These are phyloP conservation scores for Lasiosphaeria ovina DNA, from an alignment of 495 filamentous ascomycete species.

Conservation along the genomic window DNA sequence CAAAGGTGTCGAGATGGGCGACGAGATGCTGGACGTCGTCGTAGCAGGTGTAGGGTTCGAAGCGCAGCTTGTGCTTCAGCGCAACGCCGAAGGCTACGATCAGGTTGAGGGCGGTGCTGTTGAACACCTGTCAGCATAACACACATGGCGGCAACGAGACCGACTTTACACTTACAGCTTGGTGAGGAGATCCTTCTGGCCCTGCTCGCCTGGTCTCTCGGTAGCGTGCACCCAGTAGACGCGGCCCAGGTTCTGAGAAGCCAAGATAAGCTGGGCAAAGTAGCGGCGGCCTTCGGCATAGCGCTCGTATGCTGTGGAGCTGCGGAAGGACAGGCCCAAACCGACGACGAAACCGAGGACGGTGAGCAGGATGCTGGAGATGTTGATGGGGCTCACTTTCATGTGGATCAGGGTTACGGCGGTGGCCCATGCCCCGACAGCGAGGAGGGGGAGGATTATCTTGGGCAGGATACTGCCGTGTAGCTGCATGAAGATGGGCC, in stretches of 20 bases:
- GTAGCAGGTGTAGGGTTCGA: slow-evolving; percentile 80
- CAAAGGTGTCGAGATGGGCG: slow-evolving; percentile 64
- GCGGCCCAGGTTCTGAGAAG: slow-evolving; percentile 70
- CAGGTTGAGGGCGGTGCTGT: slow-evolving; percentile 73
- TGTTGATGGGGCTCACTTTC: slow-evolving; percentile 40
- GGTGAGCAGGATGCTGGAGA: slow-evolving; percentile 71
- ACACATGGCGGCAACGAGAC: neutral
- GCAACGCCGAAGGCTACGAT: slow-evolving; percentile 73
- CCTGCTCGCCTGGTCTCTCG: slow-evolving; percentile 59
- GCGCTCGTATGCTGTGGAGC: slow-evolving; percentile 82
- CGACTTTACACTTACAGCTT: slow-evolving; percentile 51
- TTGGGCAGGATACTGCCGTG: slow-evolving; percentile 78
- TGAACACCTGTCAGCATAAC: too few species aligned
- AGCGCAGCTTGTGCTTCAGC: slow-evolving; percentile 81
- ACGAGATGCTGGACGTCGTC: slow-evolving; percentile 60
- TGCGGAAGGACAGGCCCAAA: slow-evolving; percentile 78
- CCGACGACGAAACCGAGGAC: slow-evolving; percentile 89
- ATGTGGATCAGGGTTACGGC: slow-evolving; percentile 58
- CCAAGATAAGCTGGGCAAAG: slow-evolving; percentile 71
- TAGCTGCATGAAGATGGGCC: slow-evolving; percentile 75
- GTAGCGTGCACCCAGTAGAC: slow-evolving; percentile 74
- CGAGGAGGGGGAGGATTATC: slow-evolving; percentile 71
- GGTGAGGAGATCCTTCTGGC: slow-evolving; percentile 67
- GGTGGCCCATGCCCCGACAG: slow-evolving; percentile 70
- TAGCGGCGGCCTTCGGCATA: slow-evolving; percentile 73